A percentile compares a stretch with the other conserved stretches of the same genome.
Conservation (phyloP, 352 stramenopile genomes). For the Phytophthora fragariaefolia region DNA sequence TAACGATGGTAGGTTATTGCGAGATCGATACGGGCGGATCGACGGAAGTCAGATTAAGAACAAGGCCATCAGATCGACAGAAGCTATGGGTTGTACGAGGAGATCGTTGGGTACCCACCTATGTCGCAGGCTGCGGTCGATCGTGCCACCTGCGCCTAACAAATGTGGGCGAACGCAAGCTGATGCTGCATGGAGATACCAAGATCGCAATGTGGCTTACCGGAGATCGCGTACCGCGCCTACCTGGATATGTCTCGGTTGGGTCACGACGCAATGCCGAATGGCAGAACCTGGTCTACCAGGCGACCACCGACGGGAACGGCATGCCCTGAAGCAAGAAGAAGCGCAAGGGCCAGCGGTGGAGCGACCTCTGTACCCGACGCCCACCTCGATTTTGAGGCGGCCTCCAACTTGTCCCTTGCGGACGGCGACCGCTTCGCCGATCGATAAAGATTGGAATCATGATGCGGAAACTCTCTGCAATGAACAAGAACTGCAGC, state of each 20-base stretch:
- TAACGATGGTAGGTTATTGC: background rate
- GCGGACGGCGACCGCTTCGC: no score
- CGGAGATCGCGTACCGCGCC: slow-evolving; percentile 1
- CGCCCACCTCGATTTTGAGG: background rate
- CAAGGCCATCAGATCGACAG: background rate
- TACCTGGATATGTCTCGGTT: slow-evolving; percentile 12
- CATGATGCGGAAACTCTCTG: no score
- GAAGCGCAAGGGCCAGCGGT: background rate
- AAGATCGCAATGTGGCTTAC: slow-evolving; percentile 15
- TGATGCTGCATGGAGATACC: background rate
- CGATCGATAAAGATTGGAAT: no score
- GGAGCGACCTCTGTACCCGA: background rate
- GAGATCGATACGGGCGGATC: background rate
- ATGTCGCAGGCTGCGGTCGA: background rate
- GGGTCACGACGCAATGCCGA: slow-evolving; percentile 7
- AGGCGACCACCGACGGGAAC: background rate
- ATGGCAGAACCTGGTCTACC: slow-evolving; percentile 1
- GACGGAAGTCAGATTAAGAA: background rate
- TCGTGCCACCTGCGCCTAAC: slow-evolving; percentile 5
- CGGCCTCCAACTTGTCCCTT: background rate
- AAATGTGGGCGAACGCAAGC: slow-evolving; percentile 3
- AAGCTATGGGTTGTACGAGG: slow-evolving; percentile 9
- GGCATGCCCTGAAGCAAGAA: background rate
- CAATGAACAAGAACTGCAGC: no score
- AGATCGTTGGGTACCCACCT: slow-evolving; percentile 4